phyloP scores from a whole-genome alignment of 1,139 yeast genomes.

The Pichia sp. region DNA sequence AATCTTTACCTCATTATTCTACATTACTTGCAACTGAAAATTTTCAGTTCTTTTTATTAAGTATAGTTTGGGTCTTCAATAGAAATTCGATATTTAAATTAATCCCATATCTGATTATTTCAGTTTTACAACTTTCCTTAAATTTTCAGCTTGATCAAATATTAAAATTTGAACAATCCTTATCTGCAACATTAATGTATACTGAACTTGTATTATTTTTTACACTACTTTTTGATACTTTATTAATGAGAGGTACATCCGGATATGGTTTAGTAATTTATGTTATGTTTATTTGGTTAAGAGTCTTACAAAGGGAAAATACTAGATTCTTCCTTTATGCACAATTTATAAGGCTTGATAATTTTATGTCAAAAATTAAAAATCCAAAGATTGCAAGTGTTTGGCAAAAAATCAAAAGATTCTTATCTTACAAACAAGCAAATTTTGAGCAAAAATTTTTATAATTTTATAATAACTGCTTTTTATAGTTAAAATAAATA shows the following conservation, averaged over 20 bases:
- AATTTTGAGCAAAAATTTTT: slow-evolving; percentile 24
- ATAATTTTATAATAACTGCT: background rate
- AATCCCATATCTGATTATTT: slow-evolving; percentile 50
- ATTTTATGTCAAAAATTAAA: slow-evolving; percentile 35
- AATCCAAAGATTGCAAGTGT: slow-evolving; percentile 40
- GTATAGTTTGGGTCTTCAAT: slow-evolving; percentile 54
- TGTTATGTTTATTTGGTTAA: slow-evolving; percentile 60
- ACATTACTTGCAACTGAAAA: slow-evolving; percentile 61
- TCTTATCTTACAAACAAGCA: slow-evolving; percentile 34
- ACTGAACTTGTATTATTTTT: slow-evolving; percentile 52
- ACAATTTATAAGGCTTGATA: slow-evolving; percentile 40
- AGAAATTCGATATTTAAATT: slow-evolving; percentile 62
- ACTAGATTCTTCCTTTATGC: slow-evolving; percentile 41
- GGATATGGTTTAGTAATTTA: slow-evolving; percentile 61
- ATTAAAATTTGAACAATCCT: slow-evolving; percentile 33
- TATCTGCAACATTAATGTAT: slow-evolving; percentile 51
- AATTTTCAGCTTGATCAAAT: slow-evolving; percentile 38
- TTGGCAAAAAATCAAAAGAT: slow-evolving; percentile 40
- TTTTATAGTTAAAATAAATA: background rate
- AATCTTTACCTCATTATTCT: slow-evolving; percentile 45
- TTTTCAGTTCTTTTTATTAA: slow-evolving; percentile 55
- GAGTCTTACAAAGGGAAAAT: slow-evolving; percentile 49
- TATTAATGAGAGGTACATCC: slow-evolving; percentile 56
- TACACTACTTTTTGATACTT: slow-evolving; percentile 51
- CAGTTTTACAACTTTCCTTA: slow-evolving; percentile 49